A percentile compares a stretch with the other conserved stretches of the same genome.
These are phyloP conservation scores for Leccinum disarticulatum DNA, from an alignment of 768 basidiomycete species.

Conservation along the genomic window DNA sequence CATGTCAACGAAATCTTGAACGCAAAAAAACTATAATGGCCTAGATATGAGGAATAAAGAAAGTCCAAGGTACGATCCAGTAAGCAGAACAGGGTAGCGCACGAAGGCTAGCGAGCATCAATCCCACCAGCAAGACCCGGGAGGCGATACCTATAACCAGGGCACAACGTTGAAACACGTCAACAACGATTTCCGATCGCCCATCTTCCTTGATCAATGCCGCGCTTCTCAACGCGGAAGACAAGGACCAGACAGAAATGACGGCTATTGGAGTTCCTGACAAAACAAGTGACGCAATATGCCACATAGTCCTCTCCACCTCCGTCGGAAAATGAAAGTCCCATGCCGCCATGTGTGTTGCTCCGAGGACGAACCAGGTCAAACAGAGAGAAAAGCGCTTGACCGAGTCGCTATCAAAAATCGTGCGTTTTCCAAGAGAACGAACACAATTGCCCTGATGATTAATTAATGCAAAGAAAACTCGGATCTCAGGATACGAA, in stretches of 20 bases:
- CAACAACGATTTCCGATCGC: not conserved
- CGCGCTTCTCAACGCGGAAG: not conserved
- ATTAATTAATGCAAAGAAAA: not conserved
- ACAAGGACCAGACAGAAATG: not conserved
- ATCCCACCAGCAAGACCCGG: not conserved
- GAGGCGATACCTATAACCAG: not conserved
- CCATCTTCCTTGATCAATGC: not conserved
- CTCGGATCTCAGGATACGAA: not conserved
- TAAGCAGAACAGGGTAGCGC: not conserved
- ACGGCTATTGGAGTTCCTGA: not conserved
- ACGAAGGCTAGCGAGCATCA: constrained; percentile 3
- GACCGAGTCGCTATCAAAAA: not conserved
- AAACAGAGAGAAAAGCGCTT: not conserved
- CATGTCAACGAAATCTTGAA: too few relatives aligned
- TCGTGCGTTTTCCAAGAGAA: not conserved
- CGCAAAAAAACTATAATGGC: not conserved
- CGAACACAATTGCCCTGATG: not conserved
- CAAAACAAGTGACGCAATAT: not conserved
- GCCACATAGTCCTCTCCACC: not conserved
- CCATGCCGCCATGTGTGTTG: not conserved
- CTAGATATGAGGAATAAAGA: constrained; percentile 6
- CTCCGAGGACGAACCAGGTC: not conserved
- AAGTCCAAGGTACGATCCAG: not conserved
- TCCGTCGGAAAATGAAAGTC: not conserved
- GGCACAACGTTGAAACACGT: not conserved